A percentile compares a stretch with the other conserved stretches of the same genome.
Conservation (phyloP, 495 filamentous ascomycete genomes). For the Penicillium tannophilum region DNA sequence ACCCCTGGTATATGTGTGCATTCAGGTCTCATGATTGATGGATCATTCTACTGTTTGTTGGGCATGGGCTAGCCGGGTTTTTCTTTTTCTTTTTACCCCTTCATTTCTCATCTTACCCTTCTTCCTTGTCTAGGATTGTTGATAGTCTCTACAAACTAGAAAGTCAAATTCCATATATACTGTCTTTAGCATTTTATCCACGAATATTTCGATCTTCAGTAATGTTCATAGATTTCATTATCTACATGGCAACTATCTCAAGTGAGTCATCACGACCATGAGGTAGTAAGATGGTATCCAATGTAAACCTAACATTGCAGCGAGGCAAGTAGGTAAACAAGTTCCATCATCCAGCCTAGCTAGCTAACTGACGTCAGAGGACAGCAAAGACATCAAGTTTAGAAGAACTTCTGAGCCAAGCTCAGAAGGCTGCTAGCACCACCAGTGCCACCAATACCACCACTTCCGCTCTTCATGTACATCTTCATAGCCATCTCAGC, state of each 20-base stretch:
- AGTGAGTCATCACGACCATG: not conserved
- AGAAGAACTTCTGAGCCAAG: slow-evolving; percentile 59
- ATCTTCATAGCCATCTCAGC: slow-evolving; percentile 70
- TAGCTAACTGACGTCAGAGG: not conserved
- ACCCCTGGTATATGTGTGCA: slow-evolving; percentile 15
- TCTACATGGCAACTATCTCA: not conserved
- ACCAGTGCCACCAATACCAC: slow-evolving; percentile 49
- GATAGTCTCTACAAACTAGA: slow-evolving; percentile 5
- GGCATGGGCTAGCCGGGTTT: slow-evolving; percentile 18
- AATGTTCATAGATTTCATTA: not conserved
- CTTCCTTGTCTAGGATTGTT: slow-evolving; percentile 1
- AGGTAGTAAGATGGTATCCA: not conserved
- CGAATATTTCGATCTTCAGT: not conserved
- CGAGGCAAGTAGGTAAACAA: too few species aligned
- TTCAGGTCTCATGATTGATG: slow-evolving; percentile 21
- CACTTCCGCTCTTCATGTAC: slow-evolving; percentile 62
- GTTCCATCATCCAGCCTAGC: not conserved
- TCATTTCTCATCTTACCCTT: not conserved
- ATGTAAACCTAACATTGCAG: not conserved
- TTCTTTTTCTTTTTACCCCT: slow-evolving; percentile 1
- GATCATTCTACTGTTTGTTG: slow-evolving; percentile 13
- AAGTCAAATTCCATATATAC: slow-evolving; percentile 11
- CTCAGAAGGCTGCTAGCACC: slow-evolving; percentile 53
- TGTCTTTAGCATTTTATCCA: not conserved
- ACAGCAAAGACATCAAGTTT: not conserved